phyloP scores from a whole-genome alignment of 768 basidiomycete genomes.

The Pleurotus sapidus region DNA sequence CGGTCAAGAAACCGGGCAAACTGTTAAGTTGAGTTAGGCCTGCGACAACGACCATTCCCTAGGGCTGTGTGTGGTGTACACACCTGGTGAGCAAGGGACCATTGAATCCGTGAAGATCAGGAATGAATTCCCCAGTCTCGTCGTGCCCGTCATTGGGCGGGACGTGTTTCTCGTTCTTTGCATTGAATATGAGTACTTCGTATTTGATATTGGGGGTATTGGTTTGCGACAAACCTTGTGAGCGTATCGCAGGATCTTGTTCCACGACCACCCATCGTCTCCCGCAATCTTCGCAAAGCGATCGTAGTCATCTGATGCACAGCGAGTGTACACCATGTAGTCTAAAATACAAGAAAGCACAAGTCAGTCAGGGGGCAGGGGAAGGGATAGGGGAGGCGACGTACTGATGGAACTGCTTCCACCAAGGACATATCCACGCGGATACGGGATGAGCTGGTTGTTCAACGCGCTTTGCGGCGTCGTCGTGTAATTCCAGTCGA shows the following conservation, averaged over 20 bases:
- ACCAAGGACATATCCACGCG: slow-evolving; percentile 19
- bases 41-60: not conserved
- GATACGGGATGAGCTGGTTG: slow-evolving; percentile 15
- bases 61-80: not conserved
- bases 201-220: not conserved
- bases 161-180: slow-evolving; percentile 34
- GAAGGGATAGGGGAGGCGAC: slow-evolving; percentile 1
- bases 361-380: too few species aligned
- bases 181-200: not conserved
- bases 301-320: slow-evolving; percentile 33
- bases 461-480: slow-evolving; percentile 16
- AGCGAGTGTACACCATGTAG: slow-evolving; percentile 23
- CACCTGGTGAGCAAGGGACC: slow-evolving; percentile 27
- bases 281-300: slow-evolving; percentile 27
- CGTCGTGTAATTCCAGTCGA: slow-evolving; percentile 25
- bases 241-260: slow-evolving; percentile 28
- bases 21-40: not conserved
- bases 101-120: slow-evolving; percentile 30
- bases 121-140: slow-evolving; percentile 32
- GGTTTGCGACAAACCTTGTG: slow-evolving; percentile 14
- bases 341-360: slow-evolving; percentile 3
- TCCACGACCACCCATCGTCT: slow-evolving; percentile 37
- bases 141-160: slow-evolving; percentile 36
- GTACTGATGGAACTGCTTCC: slow-evolving; percentile 27
- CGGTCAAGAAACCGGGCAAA: slow-evolving; percentile 24